Evolutionary conservation across 768 basidiomycete species (phyloP), one percentile per base, ranked within the genome.

Genomic region (Psilocybe azurescens): DNA sequence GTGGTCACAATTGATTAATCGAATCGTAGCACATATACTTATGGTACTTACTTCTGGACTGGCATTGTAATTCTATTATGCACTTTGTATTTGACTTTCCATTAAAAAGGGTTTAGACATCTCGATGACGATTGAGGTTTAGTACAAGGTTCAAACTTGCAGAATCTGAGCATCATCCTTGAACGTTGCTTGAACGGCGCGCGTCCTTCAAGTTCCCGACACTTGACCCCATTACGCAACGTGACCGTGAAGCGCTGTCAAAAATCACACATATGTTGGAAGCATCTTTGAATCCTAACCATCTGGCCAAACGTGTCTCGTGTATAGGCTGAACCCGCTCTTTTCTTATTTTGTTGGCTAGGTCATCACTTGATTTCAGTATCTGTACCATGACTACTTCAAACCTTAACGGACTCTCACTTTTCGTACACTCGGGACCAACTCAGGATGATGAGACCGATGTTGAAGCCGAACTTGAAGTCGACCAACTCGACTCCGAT

Each of bases 401-500:
- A 49, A 39, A 62, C 59, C 53, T 53, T 30, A 62, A 67, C 55
- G 66, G 63, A 52, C 38, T 58, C 38, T 56, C 59, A 53, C 33
- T 58, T 20, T 60, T 59, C 48, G 33, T 33, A 20, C 53, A 64
- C 60, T 38, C 56, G 30, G 53, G 54, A 39, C 60, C 41, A 29
- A 16, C 28, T 28, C 58, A 59, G 13, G 66, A 75, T 44, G 80
- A 82, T 44, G 80, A 82, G 38, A 78, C 80, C 24, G 86, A 86
- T 57, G 75, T 76, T 30, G 86, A 88, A 64, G 86, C 86, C 53
- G 88, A 89, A 69, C 79, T 86, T 61, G 88, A 89, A 69, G 79
- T 86, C 65, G 88, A 89, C 77, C 82, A 90, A 70, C 84, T 90
- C 29, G 85, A 84, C 71, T 87, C 86, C 8, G 86, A 84, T 60